phyloP scores from a whole-genome alignment of 2,329 filamentous ascomycete genomes.

The Ceratocystis cubensis region DNA sequence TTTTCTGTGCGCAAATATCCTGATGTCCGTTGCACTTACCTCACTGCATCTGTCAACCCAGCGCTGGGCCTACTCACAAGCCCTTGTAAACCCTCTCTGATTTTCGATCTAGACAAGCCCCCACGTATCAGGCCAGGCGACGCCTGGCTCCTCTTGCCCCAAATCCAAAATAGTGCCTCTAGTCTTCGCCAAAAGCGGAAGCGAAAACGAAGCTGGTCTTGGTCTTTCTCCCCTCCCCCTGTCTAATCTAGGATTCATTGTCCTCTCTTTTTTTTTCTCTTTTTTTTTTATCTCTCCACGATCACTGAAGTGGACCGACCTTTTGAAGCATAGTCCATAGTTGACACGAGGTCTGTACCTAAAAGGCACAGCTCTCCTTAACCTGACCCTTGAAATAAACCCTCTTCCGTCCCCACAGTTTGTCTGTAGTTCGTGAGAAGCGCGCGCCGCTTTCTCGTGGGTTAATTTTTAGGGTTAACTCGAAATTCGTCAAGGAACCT shows the following conservation, averaged over 20 bases:
- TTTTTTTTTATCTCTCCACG: not conserved
- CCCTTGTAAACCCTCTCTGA: not conserved
- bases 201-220: not conserved
- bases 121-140: not conserved
- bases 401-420: too few species aligned
- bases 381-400: not conserved
- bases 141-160: not conserved
- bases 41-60: too few species aligned
- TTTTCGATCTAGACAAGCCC: not conserved
- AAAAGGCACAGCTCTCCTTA: not conserved
- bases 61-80: too few species aligned
- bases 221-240: not conserved
- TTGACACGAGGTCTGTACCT: not conserved
- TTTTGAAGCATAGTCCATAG: not conserved
- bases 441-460: too few species aligned
- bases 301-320: not conserved
- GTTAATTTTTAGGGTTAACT: too few species aligned
- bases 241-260: not conserved
- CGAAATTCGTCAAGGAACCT: too few species aligned
- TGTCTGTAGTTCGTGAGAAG: too few species aligned
- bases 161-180: not conserved
- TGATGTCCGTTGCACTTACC: too few species aligned
- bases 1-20: too few species aligned
- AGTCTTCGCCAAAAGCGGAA: not conserved
- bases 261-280: not conserved